Evolutionary conservation across 306 rosid species (phyloP).

Genomic region (Clitoria ternatea): DNA sequence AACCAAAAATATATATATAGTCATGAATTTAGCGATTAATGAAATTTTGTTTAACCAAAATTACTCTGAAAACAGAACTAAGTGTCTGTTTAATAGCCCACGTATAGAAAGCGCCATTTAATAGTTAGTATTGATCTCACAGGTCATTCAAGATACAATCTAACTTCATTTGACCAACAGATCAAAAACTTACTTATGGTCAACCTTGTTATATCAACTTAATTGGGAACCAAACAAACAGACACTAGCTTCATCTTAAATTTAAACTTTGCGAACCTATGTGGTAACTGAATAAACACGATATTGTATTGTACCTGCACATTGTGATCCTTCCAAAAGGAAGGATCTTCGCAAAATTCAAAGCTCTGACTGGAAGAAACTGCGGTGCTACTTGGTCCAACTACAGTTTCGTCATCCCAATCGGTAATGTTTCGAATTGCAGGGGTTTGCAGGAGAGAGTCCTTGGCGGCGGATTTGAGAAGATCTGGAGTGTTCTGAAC

Average conservation of each 20-base stretch:
- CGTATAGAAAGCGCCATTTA: too few relatives aligned
- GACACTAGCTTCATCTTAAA: too few relatives aligned
- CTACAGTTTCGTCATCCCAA: conserved; percentile 47
- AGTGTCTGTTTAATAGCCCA: too few relatives aligned
- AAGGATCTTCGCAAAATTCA: conserved; percentile 77
- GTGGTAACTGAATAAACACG: too few relatives aligned
- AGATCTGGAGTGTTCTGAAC: conserved; percentile 65
- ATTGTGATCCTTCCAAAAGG: conserved; percentile 96
- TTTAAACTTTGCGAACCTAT: neutral
- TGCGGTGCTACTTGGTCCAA: conserved; percentile 26
- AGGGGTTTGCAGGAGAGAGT: conserved; percentile 39
- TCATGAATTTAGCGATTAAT: neutral
- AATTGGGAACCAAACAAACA: too few relatives aligned
- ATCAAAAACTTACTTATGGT: too few relatives aligned
- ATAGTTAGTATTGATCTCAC: too few relatives aligned
- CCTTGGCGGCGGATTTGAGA: conserved; percentile 54
- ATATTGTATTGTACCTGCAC: conserved; percentile 62
- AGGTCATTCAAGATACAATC: too few relatives aligned
- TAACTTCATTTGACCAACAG: too few relatives aligned
- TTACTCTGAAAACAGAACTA: neutral
- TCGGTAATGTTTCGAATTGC: conserved; percentile 43
- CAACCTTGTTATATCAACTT: too few relatives aligned
- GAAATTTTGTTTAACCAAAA: neutral
- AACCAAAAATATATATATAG: neutral
- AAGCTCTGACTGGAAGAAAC: conserved; percentile 55